These are phyloP conservation scores for Phytopythium helicoides DNA, from an alignment of 352 stramenopile species.

Conservation along the genomic window DNA sequence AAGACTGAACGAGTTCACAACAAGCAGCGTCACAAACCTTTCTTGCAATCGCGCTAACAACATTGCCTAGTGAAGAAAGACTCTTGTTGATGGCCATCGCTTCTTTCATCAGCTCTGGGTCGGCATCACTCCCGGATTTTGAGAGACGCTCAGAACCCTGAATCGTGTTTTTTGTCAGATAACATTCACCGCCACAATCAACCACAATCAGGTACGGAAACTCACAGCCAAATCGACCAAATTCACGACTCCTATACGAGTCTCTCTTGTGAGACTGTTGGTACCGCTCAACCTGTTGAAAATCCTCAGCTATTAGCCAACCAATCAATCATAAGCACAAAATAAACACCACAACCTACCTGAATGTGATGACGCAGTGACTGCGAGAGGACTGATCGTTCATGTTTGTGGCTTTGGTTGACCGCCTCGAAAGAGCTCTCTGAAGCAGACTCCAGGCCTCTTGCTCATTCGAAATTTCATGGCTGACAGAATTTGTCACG, in stretches of 20 bases:
- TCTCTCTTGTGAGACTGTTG: conserved; percentile 55
- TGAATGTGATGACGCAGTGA: conserved; percentile 84
- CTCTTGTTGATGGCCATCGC: conserved; percentile 88
- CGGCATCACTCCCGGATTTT: conserved; percentile 71
- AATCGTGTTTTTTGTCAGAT: no score
- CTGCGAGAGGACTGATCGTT: conserved; percentile 84
- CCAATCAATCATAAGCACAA: neutral
- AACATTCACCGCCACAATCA: no score
- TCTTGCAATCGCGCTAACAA: conserved; percentile 79
- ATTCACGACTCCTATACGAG: conserved; percentile 66
- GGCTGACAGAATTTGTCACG: conserved; percentile 63
- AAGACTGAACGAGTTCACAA: neutral
- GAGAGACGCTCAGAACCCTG: conserved; percentile 84
- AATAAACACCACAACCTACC: conserved; percentile 23
- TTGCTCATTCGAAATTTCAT: conserved; percentile 49
- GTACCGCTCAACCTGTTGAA: conserved; percentile 48
- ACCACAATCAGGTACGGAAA: neutral
- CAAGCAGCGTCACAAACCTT: conserved; percentile 43
- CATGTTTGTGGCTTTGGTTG: conserved; percentile 85
- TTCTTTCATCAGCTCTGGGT: conserved; percentile 82
- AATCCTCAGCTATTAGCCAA: neutral
- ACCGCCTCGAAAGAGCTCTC: conserved; percentile 53
- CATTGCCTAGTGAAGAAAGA: conserved; percentile 77
- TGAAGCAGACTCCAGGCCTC: conserved; percentile 67
- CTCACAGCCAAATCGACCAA: conserved; percentile 78